Percentiles rank a stretch among this genome's conserved stretches.
phyloP scores from a whole-genome alignment of 257 asterid genomes.

The Fraxinus excelsior region DNA sequence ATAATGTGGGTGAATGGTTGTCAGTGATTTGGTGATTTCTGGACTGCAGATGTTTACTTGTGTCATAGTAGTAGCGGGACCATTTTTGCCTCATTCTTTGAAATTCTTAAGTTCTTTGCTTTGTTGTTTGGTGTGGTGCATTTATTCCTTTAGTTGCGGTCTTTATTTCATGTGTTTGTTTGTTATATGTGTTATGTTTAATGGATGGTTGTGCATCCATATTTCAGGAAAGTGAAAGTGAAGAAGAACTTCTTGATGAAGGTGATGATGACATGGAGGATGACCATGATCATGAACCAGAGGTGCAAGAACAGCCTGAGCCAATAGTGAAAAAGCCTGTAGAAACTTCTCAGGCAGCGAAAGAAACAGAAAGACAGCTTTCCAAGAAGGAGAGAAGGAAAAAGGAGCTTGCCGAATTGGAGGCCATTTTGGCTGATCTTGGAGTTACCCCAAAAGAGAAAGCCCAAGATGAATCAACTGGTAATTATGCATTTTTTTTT shows the following conservation, averaged over 20 bases:
- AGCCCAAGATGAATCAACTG: slow-evolving; percentile 58
- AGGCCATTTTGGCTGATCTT: slow-evolving; percentile 88
- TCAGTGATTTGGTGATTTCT: not conserved
- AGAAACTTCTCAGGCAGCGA: slow-evolving; percentile 58
- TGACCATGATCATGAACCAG: slow-evolving; percentile 61
- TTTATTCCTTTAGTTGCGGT: not conserved
- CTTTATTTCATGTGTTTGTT: not conserved
- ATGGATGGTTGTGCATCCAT: slow-evolving; percentile 19
- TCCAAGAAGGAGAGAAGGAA: slow-evolving; percentile 94
- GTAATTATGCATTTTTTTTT: slow-evolving; percentile 36
- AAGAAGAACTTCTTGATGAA: slow-evolving; percentile 62
- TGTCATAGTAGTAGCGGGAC: not conserved
- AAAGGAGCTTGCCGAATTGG: slow-evolving; percentile 98
- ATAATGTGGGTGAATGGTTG: not conserved
- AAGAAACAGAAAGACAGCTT: slow-evolving; percentile 84
- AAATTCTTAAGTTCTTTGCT: not conserved
- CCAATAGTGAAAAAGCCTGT: slow-evolving; percentile 44
- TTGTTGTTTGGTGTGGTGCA: not conserved
- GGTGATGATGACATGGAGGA: slow-evolving; percentile 66
- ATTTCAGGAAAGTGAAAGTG: slow-evolving; percentile 65
- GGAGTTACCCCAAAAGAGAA: slow-evolving; percentile 59
- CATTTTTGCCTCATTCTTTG: not conserved
- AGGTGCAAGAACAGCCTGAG: slow-evolving; percentile 53
- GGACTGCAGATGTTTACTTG: not conserved
- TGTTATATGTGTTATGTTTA: not conserved